These are phyloP conservation scores for Trichosporon ovoides DNA, from an alignment of 1,284 basidiomycete genomes.

Conservation along the genomic window DNA sequence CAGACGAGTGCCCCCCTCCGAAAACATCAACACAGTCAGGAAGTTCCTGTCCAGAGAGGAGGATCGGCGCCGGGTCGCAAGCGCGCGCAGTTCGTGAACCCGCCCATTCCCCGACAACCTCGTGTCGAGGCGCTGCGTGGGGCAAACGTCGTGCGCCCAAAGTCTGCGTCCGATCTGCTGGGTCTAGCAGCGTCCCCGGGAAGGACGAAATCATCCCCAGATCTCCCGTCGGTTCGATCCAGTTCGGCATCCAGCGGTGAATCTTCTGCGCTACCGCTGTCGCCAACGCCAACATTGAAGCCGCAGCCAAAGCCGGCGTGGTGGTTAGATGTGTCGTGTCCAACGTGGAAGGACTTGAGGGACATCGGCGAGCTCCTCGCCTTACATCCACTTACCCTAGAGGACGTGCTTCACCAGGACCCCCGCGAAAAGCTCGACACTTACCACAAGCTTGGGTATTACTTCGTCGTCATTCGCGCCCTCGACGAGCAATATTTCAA, in stretches of 20 bases:
- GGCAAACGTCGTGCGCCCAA: constrained; percentile 30
- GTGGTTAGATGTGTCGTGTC: constrained; percentile 90
- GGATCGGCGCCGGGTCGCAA: constrained; percentile 28
- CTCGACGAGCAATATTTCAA: constrained; percentile 65
- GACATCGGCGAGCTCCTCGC: constrained; percentile 63
- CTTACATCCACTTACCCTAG: constrained; percentile 86
- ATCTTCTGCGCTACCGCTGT: background rate
- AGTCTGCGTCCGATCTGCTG: constrained; percentile 44
- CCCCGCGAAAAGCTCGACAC: constrained; percentile 87
- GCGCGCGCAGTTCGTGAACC: constrained; percentile 24
- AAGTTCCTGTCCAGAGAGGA: constrained; percentile 23
- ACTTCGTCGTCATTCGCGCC: constrained; percentile 83
- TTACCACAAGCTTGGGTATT: constrained; percentile 85
- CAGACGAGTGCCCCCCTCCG: background rate
- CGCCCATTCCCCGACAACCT: constrained; percentile 29
- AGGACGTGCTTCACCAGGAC: constrained; percentile 93
- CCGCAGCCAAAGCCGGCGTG: constrained; percentile 50
- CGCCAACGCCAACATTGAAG: background rate
- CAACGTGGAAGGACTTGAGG: constrained; percentile 83
- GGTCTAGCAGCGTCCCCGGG: constrained; percentile 24
- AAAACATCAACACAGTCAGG: background rate
- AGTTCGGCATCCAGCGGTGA: background rate
- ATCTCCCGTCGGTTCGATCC: background rate
- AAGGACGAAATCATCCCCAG: background rate
- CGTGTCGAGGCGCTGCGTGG: constrained; percentile 30